Evolutionary conservation across 352 stramenopile genomes (phyloP).

Genomic region (Peronospora farinosa): DNA sequence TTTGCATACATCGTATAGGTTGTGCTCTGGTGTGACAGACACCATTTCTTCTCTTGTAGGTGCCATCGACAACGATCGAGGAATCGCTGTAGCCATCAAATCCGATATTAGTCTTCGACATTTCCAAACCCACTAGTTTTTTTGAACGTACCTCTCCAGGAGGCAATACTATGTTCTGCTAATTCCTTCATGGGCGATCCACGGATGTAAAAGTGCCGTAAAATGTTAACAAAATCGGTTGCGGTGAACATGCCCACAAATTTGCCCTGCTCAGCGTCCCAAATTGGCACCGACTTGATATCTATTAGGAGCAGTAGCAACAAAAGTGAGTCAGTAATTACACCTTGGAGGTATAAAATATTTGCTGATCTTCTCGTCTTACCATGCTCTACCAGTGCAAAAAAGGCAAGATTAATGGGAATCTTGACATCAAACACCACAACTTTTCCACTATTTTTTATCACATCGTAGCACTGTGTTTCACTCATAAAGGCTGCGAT

Average conservation of each 20-base stretch:
- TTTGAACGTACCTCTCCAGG: constrained; percentile 56
- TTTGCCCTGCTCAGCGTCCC: constrained; percentile 90
- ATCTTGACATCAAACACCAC: constrained; percentile 99
- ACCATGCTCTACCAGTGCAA: constrained; percentile 98
- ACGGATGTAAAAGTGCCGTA: constrained; percentile 91
- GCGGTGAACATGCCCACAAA: constrained; percentile 97
- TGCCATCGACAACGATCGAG: constrained; percentile 70
- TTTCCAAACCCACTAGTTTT: not conserved
- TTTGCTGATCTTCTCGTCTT: constrained; percentile 5
- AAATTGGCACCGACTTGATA: constrained; percentile 96
- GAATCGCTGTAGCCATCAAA: constrained; percentile 67
- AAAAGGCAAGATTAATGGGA: constrained; percentile 98
- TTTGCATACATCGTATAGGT: constrained; percentile 87
- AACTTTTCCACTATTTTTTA: constrained; percentile 94
- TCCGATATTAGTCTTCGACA: constrained; percentile 15
- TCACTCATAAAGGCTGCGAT: constrained; percentile 87
- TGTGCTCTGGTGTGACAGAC: constrained; percentile 82
- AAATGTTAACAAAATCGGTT: constrained; percentile 97
- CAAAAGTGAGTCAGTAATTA: constrained; percentile 7
- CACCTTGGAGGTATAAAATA: not conserved
- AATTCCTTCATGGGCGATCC: constrained; percentile 86
- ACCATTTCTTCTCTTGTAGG: constrained; percentile 64
- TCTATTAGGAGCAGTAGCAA: constrained; percentile 46
- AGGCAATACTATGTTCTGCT: constrained; percentile 81
- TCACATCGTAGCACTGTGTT: constrained; percentile 92